Conservation (phyloP, 1,139 yeast genomes). For the Geotrichum aggregatum region DNA sequence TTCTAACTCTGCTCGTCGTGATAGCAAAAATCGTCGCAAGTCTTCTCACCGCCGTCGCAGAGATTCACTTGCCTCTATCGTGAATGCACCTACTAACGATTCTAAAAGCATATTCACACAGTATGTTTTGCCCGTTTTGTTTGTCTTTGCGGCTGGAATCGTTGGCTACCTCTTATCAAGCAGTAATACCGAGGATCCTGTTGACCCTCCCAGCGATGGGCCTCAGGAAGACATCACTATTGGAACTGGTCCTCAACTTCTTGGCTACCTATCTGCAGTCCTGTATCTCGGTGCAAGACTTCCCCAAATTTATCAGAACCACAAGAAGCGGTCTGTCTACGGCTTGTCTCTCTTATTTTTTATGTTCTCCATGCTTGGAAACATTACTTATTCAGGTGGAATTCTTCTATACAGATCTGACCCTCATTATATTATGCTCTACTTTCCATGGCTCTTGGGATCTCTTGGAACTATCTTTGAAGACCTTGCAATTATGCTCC, state of each 20-base stretch:
- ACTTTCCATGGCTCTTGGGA: constrained; percentile 71
- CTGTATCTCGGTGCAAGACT: constrained; percentile 72
- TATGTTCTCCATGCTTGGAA: constrained; percentile 69
- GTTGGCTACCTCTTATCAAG: constrained; percentile 55
- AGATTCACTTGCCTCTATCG: constrained; percentile 31
- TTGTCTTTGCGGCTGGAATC: constrained; percentile 66
- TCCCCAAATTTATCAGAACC: constrained; percentile 74
- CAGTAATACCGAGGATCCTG: constrained; percentile 18
- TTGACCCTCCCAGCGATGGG: not conserved
- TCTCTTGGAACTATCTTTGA: constrained; percentile 70
- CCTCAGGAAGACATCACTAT: constrained; percentile 34
- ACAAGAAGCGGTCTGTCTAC: constrained; percentile 61
- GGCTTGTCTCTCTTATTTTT: constrained; percentile 74
- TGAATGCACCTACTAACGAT: constrained; percentile 22
- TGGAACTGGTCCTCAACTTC: constrained; percentile 58
- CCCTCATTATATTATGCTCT: constrained; percentile 53
- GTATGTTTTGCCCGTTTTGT: constrained; percentile 56
- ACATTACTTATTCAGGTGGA: constrained; percentile 72
- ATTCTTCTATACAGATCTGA: constrained; percentile 65
- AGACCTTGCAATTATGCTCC: constrained; percentile 59
- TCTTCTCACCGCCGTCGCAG: constrained; percentile 23
- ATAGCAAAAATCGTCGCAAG: not conserved
- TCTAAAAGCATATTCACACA: constrained; percentile 37
- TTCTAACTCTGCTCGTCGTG: constrained; percentile 23
- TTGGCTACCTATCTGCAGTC: constrained; percentile 68